Conservation (phyloP, 2,329 filamentous ascomycete species). For the Penicillium olsonii region DNA sequence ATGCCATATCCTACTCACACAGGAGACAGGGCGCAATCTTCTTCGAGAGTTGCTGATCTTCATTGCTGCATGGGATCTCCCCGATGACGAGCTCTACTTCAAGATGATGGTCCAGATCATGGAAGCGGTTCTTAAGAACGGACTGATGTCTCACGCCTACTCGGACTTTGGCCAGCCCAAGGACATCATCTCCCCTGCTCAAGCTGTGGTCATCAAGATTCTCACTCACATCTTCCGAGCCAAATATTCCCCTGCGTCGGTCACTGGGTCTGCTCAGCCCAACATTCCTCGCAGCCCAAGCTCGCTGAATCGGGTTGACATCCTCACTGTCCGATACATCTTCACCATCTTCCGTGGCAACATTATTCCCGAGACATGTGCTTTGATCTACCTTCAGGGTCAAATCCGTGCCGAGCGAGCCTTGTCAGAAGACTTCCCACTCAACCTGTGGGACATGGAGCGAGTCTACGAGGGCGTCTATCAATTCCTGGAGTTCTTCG, state of each 20-base stretch:
- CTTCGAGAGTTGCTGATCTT: conserved; percentile 90
- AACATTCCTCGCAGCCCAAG: conserved; percentile 59
- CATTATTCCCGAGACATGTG: conserved; percentile 90
- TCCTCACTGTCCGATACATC: conserved; percentile 78
- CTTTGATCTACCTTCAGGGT: conserved; percentile 90
- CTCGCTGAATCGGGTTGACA: conserved; percentile 56
- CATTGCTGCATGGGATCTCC: conserved; percentile 94
- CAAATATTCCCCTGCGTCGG: conserved; percentile 52
- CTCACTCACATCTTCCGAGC: conserved; percentile 85
- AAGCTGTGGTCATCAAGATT: conserved; percentile 88
- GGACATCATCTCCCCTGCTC: conserved; percentile 92
- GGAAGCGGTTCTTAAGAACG: conserved; percentile 86
- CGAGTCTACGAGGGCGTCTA: conserved; percentile 92
- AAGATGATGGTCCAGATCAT: conserved; percentile 96
- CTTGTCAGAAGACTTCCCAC: conserved; percentile 82
- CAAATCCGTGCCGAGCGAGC: conserved; percentile 78
- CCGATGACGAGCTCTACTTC: conserved; percentile 91
- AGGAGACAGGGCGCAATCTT: conserved; percentile 87
- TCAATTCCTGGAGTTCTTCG: conserved; percentile 92
- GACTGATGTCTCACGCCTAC: conserved; percentile 88
- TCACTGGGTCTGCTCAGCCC: conserved; percentile 53
- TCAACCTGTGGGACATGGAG: conserved; percentile 98
- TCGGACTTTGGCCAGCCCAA: conserved; percentile 88
- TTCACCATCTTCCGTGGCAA: conserved; percentile 90
- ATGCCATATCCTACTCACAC: conserved; percentile 83